Percentiles rank a stretch among this genome's conserved stretches.
Evolutionary conservation across 768 basidiomycete genomes (phyloP).

Genomic region (Rhodotorula babjevae): DNA sequence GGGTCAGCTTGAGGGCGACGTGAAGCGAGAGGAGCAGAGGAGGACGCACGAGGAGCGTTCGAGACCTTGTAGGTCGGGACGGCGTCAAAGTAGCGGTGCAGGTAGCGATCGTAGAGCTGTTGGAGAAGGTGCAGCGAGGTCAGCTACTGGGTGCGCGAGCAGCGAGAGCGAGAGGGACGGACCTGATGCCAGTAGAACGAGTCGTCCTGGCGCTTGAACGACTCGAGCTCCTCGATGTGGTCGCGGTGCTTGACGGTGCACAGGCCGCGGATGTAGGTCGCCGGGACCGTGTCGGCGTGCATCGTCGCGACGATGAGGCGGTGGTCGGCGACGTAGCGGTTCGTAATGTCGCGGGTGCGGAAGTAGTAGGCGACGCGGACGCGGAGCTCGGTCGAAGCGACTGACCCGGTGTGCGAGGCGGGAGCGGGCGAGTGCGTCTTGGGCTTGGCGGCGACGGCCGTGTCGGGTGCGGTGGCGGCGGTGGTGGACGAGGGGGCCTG

Average conservation of each 20-base stretch:
- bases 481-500: neutral
- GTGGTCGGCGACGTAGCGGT: slow-evolving; percentile 74
- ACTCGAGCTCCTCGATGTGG: slow-evolving; percentile 68
- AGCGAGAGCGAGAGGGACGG: neutral
- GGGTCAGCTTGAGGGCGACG: slow-evolving; percentile 11
- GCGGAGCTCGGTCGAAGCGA: slow-evolving; percentile 48
- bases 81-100: slow-evolving; percentile 96
- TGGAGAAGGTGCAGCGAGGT: too few species aligned
- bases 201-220: slow-evolving; percentile 90
- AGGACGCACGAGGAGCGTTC: slow-evolving; percentile 64
- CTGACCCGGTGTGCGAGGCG: slow-evolving; percentile 46
- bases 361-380: slow-evolving; percentile 95
- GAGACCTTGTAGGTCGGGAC: slow-evolving; percentile 77
- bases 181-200: slow-evolving; percentile 87
- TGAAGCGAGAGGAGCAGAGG: slow-evolving; percentile 14
- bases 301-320: slow-evolving; percentile 90
- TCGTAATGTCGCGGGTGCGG: slow-evolving; percentile 90
- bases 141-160: fast-evolving
- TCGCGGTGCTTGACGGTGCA: slow-evolving; percentile 93
- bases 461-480: neutral
- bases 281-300: slow-evolving; percentile 92
- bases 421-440: slow-evolving; percentile 49
- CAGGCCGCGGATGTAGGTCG: slow-evolving; percentile 83
- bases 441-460: neutral
- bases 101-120: slow-evolving; percentile 85